Base-by-base conservation (phyloP, 371 early-diverging fungal genomes). In the Rhizopus stolonifer region DNA sequence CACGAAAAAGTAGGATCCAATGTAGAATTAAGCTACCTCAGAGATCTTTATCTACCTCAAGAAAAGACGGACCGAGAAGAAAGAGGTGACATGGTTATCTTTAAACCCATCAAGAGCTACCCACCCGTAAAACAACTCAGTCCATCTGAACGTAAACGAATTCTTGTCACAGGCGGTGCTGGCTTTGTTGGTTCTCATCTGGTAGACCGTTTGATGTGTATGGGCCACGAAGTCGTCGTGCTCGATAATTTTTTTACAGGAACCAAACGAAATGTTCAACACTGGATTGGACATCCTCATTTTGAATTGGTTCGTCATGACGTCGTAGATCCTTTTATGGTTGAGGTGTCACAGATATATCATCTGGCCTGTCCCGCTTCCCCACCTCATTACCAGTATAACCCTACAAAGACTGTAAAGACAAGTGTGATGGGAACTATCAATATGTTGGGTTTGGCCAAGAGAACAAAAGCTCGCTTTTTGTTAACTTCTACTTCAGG, bases 131-230 rank as follows among this genome's bases (percentile, higher is more conserved):
- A 73, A 46, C 73, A 74, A 15, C 54, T 83, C 22, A 56, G 64
- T 5, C 76, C 74, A 9, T 67, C 70, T 2, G 83, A 88, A 36
- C 77, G 83, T 50, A 87, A 87, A 61, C 81, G 91, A 13, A 88
- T 92, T 24, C 76, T 94, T 25, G 92, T 94, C 14, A 94, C 93
- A 1, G 94, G 94, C 4, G 94, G 94, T 7, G 92, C 94, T 14
- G 94, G 94, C 3, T 94, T 92, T 73, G 91, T 94, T 1, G 94
- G 94, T 3, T 87, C 87, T 10, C 92, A 94, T 65, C 67, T 92
- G 5, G 92, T 92, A 0, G 92, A 92, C 58, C 73, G 91, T 22
- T 69, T 94, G 38, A 90, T 94, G 91, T 60, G 85, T 43, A 89
- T 92, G 89, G 94, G 93, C 1, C 89, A 92, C 54, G 83, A 86